phyloP scores from a whole-genome alignment of 1,284 basidiomycete species.

The Cryptococcus neoformans region DNA sequence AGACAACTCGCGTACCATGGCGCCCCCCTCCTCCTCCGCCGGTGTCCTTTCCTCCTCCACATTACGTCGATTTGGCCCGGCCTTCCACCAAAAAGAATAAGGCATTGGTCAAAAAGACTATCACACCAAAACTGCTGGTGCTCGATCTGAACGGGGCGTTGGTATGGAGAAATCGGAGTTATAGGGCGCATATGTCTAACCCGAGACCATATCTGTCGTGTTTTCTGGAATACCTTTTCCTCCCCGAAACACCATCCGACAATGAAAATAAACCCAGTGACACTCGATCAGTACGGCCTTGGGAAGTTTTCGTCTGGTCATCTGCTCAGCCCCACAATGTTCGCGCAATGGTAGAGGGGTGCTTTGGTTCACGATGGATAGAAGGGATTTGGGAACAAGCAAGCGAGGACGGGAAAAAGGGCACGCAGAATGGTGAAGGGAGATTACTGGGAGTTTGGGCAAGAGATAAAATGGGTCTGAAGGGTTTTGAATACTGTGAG shows the following conservation, averaged over 20 bases:
- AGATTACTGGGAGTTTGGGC: slow-evolving; percentile 46
- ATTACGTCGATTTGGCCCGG: slow-evolving; percentile 16
- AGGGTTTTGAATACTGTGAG: slow-evolving; percentile 33
- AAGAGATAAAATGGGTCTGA: slow-evolving; percentile 43
- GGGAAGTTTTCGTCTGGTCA: slow-evolving; percentile 47
- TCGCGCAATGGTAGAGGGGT: slow-evolving; percentile 38
- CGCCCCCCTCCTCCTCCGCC: not conserved
- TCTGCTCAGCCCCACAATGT: slow-evolving; percentile 49
- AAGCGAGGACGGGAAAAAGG: slow-evolving; percentile 5
- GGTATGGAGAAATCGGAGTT: slow-evolving; percentile 30
- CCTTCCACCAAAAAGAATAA: not conserved
- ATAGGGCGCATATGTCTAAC: slow-evolving; percentile 16
- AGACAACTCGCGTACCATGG: too few relatives aligned
- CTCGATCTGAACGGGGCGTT: slow-evolving; percentile 49
- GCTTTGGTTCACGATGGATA: slow-evolving; percentile 32
- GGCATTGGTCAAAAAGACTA: not conserved
- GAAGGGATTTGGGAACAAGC: slow-evolving; percentile 34
- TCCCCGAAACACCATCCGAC: slow-evolving; percentile 15
- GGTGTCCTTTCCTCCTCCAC: slow-evolving; percentile 5
- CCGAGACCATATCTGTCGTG: slow-evolving; percentile 43
- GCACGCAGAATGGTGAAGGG: slow-evolving; percentile 29
- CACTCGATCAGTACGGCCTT: slow-evolving; percentile 7
- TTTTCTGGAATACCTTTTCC: slow-evolving; percentile 46
- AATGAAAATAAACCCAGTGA: slow-evolving; percentile 9
- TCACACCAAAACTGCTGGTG: slow-evolving; percentile 38